Conservation (phyloP, 768 basidiomycete species). For the Gautieria morchelliformis region DNA sequence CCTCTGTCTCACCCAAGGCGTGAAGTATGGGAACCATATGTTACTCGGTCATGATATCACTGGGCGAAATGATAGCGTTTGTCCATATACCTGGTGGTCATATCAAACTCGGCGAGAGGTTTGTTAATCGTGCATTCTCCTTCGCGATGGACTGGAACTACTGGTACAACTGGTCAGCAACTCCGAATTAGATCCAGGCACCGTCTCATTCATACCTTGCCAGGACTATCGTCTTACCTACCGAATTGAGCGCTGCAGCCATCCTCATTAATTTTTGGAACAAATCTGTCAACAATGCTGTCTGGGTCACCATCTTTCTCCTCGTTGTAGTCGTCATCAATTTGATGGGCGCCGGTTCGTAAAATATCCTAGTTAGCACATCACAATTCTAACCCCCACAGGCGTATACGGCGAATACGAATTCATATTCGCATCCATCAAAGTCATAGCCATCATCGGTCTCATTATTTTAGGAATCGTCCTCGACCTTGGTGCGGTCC, state of each 20-base stretch:
- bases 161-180: conserved; percentile 13
- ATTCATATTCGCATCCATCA: conserved; percentile 87
- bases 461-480: conserved; percentile 57
- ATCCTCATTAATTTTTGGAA: conserved; percentile 28
- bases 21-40: conserved; percentile 51
- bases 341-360: conserved; percentile 23
- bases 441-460: conserved; percentile 77
- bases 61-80: conserved; percentile 66
- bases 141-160: conserved; percentile 40
- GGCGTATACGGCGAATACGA: conserved; percentile 42
- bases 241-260: conserved; percentile 66
- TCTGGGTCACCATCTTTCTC: conserved; percentile 20
- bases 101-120: conserved; percentile 73
- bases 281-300: conserved; percentile 20
- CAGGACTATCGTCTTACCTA: conserved; percentile 49
- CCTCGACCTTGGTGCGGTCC: conserved; percentile 84
- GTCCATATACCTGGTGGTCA: conserved; percentile 65
- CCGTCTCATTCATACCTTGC: conserved; percentile 5
- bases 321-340: conserved; percentile 30
- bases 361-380: no score
- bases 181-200: no score
- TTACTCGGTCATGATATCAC: conserved; percentile 54
- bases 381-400: not conserved
- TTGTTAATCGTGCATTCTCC: conserved; percentile 71
- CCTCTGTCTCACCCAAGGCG: not conserved